phyloP scores from a whole-genome alignment of 768 basidiomycete genomes.

The Suillus decipiens region DNA sequence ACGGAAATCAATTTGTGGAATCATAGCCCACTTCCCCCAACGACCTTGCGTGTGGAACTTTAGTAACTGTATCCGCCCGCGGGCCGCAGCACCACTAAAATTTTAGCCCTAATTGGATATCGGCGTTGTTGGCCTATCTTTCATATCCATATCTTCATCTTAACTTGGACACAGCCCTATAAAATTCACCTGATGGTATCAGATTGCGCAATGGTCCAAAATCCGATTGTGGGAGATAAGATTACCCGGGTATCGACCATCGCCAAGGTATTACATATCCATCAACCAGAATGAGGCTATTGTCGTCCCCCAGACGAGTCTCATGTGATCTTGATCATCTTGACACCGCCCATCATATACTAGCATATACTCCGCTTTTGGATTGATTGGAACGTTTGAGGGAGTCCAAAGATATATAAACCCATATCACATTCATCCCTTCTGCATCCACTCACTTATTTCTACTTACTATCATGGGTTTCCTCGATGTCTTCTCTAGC shows the following conservation, averaged over 20 bases:
- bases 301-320: slow-evolving; percentile 1
- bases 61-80: background rate
- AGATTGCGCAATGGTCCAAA: background rate
- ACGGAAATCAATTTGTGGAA: background rate
- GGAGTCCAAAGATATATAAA: slow-evolving; percentile 10
- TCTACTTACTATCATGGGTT: slow-evolving; percentile 11
- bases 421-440: background rate
- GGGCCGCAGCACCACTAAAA: background rate
- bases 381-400: background rate
- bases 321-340: slow-evolving; percentile 5
- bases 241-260: slow-evolving; percentile 1
- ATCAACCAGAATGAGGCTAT: background rate
- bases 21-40: no score
- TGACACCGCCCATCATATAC: slow-evolving; percentile 6
- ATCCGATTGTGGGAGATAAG: background rate
- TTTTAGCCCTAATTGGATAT: background rate
- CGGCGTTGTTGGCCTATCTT: slow-evolving; percentile 5
- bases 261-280: background rate
- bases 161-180: slow-evolving; percentile 4
- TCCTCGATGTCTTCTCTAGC: slow-evolving; percentile 2
- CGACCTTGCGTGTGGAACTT: background rate
- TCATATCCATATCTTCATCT: slow-evolving; percentile 6
- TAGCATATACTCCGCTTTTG: slow-evolving; percentile 8
- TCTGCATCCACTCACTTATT: background rate
- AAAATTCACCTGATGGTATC: background rate